Conservation (phyloP, 495 filamentous ascomycete species). For the Xylaria nigripes region DNA sequence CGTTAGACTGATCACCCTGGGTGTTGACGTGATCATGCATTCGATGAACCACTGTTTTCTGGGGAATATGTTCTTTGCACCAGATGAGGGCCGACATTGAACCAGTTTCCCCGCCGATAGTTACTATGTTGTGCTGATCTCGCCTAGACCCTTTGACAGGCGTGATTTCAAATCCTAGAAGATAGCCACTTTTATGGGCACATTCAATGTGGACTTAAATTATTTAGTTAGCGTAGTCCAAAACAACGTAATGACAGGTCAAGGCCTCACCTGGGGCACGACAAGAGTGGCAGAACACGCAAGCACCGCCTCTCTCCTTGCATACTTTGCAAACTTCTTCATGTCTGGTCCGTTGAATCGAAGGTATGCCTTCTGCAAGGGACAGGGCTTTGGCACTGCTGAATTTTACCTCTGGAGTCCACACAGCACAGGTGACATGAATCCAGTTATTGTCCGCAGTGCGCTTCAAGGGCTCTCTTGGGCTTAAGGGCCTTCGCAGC, state of each 20-base stretch:
- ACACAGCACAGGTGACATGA: conserved; percentile 89
- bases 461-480: conserved; percentile 85
- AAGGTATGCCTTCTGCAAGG: conserved; percentile 78
- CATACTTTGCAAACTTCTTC: conserved; percentile 79
- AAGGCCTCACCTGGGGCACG: conserved; percentile 48
- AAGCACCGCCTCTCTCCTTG: conserved; percentile 62
- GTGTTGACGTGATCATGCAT: conserved; percentile 66
- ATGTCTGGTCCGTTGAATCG: conserved; percentile 60
- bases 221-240: conserved; percentile 6
- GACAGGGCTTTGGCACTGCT: conserved; percentile 71
- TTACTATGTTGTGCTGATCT: conserved; percentile 64
- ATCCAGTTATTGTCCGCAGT: conserved; percentile 96
- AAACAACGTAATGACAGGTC: background rate
- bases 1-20: conserved; percentile 35
- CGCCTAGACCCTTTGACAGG: conserved; percentile 81
- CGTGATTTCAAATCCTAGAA: conserved; percentile 80
- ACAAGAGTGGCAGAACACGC: conserved; percentile 76
- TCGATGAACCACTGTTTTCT: conserved; percentile 62
- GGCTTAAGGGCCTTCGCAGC: conserved; percentile 67
- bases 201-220: conserved; percentile 77
- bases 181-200: conserved; percentile 73
- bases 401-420: conserved; percentile 87
- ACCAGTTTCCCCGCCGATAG: conserved; percentile 68
- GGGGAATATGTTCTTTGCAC: conserved; percentile 75
- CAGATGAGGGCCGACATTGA: conserved; percentile 70